Base-by-base conservation (phyloP, 495 filamentous ascomycete genomes). In the Podospora didyma region DNA sequence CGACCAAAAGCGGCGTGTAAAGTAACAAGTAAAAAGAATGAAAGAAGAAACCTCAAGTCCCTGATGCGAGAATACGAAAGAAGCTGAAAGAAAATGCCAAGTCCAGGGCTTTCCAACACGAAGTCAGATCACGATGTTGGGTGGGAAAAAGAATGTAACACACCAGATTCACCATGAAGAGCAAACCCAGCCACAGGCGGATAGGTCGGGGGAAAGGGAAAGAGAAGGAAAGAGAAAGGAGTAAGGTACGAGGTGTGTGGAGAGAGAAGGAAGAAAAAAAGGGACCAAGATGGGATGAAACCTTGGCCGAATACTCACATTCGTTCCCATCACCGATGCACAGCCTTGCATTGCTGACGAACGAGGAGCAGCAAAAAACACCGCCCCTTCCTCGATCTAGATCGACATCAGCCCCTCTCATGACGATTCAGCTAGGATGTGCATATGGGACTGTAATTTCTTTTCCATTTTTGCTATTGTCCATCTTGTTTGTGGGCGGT, bases 231-330 rank as follows among this genome's bases (percentile, higher is more conserved):
- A 49, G 46, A 20, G 47, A 19, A 26, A 58, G 49, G 26, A 19
- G 37, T n/a, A n/a, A n/a, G n/a, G n/a, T n/a, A n/a, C n/a, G n/a
- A n/a, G n/a, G n/a, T n/a, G n/a, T n/a, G n/a, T n/a, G n/a, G n/a
- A n/a, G n/a, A n/a, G 39, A 31, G 16, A 42, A 7, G 37, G 6
- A 34, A 7, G 28, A 21, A 48, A 24, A 26, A 22, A 51, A 28
- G 34, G 31, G 39, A 58, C 41, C 22, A 46, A 48, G 45, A 48
- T 42, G 52, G 42, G 52, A 54, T 54, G 52, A 54, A 54, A 54
- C 52, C 26, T 20, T 46, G 39, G n/a, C n/a, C n/a, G n/a, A n/a
- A n/a, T n/a, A n/a, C n/a, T 31, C 26, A 31, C 3, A 9, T 4
- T 31, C 4, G 3, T 9, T 31, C 4, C 9, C 26, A 31, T 31